Evolutionary conservation across 1,284 basidiomycete species (phyloP).

Genomic region (Polyporus tsugae): DNA sequence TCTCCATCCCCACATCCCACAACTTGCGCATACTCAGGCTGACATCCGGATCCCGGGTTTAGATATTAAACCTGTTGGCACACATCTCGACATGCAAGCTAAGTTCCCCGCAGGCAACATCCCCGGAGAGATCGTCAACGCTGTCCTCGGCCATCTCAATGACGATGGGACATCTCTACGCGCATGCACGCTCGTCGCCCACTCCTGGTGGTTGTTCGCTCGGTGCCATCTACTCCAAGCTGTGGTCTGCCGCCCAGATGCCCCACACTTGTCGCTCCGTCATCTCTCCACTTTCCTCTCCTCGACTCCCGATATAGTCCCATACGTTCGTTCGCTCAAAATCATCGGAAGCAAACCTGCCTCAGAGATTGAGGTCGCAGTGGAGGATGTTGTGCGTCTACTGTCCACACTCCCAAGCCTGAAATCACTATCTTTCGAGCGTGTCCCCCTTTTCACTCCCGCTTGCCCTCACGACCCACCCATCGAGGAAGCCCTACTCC

Average conservation of each 20-base stretch:
- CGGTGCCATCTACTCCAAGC: background rate
- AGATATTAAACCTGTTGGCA: no score
- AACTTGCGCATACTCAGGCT: no score
- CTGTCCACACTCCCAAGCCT: background rate
- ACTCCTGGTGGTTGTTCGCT: background rate
- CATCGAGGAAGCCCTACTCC: background rate
- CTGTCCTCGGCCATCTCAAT: background rate
- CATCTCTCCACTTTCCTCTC: background rate
- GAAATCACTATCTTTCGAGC: background rate
- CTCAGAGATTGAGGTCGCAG: background rate
- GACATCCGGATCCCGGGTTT: no score
- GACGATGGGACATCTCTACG: background rate
- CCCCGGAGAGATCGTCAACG: background rate
- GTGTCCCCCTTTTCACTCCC: background rate
- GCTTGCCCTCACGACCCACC: background rate
- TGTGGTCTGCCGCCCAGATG: conserved; percentile 4
- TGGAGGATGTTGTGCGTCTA: background rate
- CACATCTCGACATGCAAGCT: background rate
- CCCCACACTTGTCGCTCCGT: background rate
- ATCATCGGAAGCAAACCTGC: background rate
- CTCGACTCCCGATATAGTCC: background rate
- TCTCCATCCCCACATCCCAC: no score
- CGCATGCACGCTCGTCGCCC: background rate
- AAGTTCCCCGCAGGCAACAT: background rate
- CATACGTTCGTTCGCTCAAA: background rate